A percentile compares a stretch with the other conserved stretches of the same genome.
These are phyloP conservation scores for Pseudonitzschia multiseries DNA, from an alignment of 108 stramenopile species.

Conservation along the genomic window DNA sequence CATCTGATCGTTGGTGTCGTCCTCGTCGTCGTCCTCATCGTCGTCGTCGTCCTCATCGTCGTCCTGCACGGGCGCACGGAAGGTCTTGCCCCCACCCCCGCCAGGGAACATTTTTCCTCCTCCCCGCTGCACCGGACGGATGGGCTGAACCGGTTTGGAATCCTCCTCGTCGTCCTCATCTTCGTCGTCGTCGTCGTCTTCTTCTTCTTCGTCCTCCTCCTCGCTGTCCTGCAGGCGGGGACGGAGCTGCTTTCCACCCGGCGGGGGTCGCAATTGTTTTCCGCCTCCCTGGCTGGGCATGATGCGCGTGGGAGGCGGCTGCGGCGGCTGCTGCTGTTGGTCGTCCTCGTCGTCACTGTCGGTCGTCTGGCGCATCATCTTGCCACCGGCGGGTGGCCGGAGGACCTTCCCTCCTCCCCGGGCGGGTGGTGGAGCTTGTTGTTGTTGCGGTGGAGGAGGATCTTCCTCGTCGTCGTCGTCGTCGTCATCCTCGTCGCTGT, in stretches of 20 bases:
- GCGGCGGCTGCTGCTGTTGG: constrained; percentile 33
- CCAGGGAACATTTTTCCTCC: constrained; percentile 65
- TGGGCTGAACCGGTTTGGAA: constrained; percentile 20
- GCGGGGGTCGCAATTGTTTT: constrained; percentile 60
- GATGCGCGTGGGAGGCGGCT: constrained; percentile 52
- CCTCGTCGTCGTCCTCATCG: constrained; percentile 32
- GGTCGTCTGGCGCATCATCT: constrained; percentile 16
- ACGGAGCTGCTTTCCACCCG: constrained; percentile 28
- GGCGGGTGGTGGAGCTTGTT: constrained; percentile 7
- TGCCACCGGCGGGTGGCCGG: constrained; percentile 47
- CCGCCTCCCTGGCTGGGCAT: constrained; percentile 53
- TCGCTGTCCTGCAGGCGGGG: constrained; percentile 18
- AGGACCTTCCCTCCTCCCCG: constrained; percentile 60
- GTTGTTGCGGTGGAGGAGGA: too few species aligned
- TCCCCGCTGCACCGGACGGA: constrained; percentile 42
- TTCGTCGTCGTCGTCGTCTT: constrained; percentile 38
- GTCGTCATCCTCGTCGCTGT: constrained; percentile 37
- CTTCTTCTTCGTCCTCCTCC: too few species aligned
- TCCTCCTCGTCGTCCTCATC: constrained; percentile 43
- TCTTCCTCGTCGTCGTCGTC: too few species aligned
- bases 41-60: constrained; percentile 41
- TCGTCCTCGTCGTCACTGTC: constrained; percentile 39
- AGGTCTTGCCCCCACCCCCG: constrained; percentile 26
- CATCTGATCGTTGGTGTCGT: constrained; percentile 12
- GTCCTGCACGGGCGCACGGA: constrained; percentile 24